Conservation (phyloP, 139 green algal genomes). For the Micromonas commoda region DNA sequence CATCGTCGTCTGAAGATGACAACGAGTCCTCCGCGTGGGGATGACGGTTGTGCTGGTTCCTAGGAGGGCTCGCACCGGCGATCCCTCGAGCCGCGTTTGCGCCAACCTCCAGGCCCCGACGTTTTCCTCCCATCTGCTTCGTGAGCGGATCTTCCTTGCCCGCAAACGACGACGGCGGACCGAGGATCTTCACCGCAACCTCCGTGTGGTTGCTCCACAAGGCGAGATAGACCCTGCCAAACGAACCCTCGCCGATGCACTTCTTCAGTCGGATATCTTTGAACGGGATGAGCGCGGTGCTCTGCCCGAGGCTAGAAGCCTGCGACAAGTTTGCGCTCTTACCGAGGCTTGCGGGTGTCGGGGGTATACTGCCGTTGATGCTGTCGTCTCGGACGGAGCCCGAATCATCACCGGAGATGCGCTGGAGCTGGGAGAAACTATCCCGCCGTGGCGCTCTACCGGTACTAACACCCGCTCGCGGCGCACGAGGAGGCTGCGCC, state of each 20-base stretch:
- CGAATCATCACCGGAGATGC: too few relatives aligned
- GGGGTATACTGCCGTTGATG: too few relatives aligned
- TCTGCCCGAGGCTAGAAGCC: background rate
- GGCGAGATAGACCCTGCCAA: conserved; percentile 4
- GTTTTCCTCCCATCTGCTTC: background rate
- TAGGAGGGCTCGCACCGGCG: too few relatives aligned
- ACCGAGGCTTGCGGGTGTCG: too few relatives aligned
- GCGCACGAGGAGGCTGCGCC: too few relatives aligned
- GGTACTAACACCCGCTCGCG: background rate
- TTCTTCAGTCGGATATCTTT: background rate
- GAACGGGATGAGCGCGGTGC: background rate
- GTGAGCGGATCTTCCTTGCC: background rate
- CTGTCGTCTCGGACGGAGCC: too few relatives aligned
- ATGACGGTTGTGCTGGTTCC: too few relatives aligned
- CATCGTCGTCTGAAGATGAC: background rate
- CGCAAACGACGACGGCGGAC: background rate
- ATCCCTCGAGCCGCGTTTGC: background rate
- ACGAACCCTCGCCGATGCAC: conserved; percentile 8
- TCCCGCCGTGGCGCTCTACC: background rate
- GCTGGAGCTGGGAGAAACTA: too few relatives aligned
- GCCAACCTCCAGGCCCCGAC: background rate
- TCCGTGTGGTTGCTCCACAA: conserved; percentile 13
- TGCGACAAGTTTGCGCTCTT: background rate
- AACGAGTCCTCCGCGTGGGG: background rate
- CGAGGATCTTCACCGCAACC: conserved; percentile 20